Percentiles rank a stretch among this genome's conserved stretches.
These are phyloP conservation scores for Plectosphaerella plurivora DNA, from an alignment of 2,329 filamentous ascomycete genomes.

Conservation along the genomic window DNA sequence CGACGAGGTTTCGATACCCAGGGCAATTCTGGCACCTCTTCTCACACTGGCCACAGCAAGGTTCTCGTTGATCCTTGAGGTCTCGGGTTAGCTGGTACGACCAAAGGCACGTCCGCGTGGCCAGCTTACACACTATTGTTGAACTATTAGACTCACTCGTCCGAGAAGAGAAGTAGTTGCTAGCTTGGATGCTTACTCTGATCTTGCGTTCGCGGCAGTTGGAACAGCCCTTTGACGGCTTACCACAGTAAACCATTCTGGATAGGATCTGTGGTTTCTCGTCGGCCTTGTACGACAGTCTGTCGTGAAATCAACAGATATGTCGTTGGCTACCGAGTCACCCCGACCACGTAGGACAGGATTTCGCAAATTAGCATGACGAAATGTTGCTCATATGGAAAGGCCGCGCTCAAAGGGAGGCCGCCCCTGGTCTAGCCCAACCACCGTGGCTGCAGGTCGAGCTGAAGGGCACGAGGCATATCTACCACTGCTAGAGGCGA, in stretches of 20 bases:
- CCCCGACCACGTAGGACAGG: too few species aligned
- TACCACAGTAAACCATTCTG: conserved; percentile 53
- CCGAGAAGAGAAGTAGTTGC: background rate
- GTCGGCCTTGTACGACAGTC: too few species aligned
- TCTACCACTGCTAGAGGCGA: too few species aligned
- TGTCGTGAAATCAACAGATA: too few species aligned
- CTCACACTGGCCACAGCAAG: conserved; percentile 50
- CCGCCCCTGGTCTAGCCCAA: too few species aligned
- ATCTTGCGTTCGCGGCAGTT: conserved; percentile 53
- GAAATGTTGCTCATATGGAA: too few species aligned
- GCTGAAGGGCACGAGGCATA: too few species aligned
- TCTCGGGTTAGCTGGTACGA: background rate
- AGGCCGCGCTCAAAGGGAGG: too few species aligned
- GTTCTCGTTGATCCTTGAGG: conserved; percentile 37
- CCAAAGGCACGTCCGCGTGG: background rate
- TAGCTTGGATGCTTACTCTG: conserved; percentile 35
- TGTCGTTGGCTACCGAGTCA: too few species aligned
- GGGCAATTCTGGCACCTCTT: conserved; percentile 48
- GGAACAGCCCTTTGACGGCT: conserved; percentile 53
- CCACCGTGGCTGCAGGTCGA: too few species aligned
- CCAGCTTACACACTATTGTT: background rate
- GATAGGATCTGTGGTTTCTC: background rate
- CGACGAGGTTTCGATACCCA: conserved; percentile 50
- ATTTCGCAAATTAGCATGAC: too few species aligned
- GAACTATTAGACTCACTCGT: background rate